Base-by-base conservation (phyloP, 2,329 filamentous ascomycete species). In the Fusarium sp. region DNA sequence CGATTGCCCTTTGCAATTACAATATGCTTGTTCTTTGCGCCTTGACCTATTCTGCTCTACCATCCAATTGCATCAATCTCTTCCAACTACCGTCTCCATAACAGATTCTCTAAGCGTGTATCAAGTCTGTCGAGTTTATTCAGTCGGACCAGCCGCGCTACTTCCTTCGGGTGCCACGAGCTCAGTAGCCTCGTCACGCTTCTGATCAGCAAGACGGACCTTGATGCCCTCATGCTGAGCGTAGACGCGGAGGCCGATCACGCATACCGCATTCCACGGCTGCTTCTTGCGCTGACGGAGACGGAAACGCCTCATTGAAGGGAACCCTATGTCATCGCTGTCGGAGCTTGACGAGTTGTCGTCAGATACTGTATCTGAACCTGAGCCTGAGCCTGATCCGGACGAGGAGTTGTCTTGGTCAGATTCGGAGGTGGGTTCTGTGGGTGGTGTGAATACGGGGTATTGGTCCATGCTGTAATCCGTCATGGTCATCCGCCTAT, bases 191-290 rank as follows among this genome's bases (percentile, higher is more conserved):
- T 80, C 77, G 1, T 64, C 73, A 42, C 66, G 73, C 45, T 77
- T 77, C 27, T 77, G 76, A 61, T 80, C 77, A 11, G 78, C 79
- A 10, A 83, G 71, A 9, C 72, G 72, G 29, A 83, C 78, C 30
- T 76, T 76, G 34, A 82, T 75, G 8, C 75, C 74, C 2, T 77
- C 60, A 29, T 82, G 80, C 54, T 75, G 75, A 11, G 81, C 76
- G 58, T 83, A 83, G 12, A 82, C 81, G 10, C 80, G 72, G 15
- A 83, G 73, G 11, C 80, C 80, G 42, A 82, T 70, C 12, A 83
- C 81, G 53, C 80, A 82, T 25, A 83, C 80, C n/a, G 81, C 79
- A 43, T 83, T 83, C 81, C 81, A 83, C 2, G 79, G 78, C 12
- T 75, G 64, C 9, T 76, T 73, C 43, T 77, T 71, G 24, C 43